phyloP scores from a whole-genome alignment of 164 flowering plant species.

The Malania oleifera region DNA sequence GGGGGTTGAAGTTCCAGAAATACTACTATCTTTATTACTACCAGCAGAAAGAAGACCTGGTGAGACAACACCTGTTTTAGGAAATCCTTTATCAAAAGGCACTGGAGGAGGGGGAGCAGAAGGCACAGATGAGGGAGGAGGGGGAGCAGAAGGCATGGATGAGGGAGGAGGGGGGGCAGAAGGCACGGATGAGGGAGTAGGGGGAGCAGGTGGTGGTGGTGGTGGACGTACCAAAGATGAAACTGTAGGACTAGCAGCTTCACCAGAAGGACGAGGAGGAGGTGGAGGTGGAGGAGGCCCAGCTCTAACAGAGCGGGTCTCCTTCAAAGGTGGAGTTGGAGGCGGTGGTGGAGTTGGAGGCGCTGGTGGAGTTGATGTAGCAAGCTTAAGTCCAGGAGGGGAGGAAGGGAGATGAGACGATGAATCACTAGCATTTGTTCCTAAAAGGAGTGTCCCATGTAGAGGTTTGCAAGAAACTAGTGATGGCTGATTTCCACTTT shows the following conservation, averaged over 20 bases:
- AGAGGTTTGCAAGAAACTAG: background rate
- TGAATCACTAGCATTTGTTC: background rate
- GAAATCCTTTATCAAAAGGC: background rate
- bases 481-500: slow-evolving; percentile 1
- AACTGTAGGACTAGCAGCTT: slow-evolving; percentile 8
- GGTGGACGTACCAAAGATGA: slow-evolving; percentile 22
- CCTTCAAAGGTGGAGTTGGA: slow-evolving; percentile 18
- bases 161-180: slow-evolving; percentile 16
- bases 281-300: slow-evolving; percentile 26
- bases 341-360: slow-evolving; percentile 24
- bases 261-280: slow-evolving; percentile 23
- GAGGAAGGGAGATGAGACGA: background rate
- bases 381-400: background rate
- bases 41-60: slow-evolving; percentile 13
- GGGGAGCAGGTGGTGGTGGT: background rate
- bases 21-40: slow-evolving; percentile 12
- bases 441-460: background rate
- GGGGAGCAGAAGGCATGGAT: slow-evolving; percentile 10
- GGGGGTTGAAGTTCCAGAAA: slow-evolving; percentile 28
- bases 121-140: slow-evolving; percentile 19
- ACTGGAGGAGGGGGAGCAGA: slow-evolving; percentile 18
- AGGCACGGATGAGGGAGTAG: slow-evolving; percentile 3
- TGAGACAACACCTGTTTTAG: background rate
- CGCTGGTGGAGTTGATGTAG: slow-evolving; percentile 14
- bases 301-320: slow-evolving; percentile 9